Conservation (phyloP, 352 stramenopile genomes). For the Phytophthora litchii region DNA sequence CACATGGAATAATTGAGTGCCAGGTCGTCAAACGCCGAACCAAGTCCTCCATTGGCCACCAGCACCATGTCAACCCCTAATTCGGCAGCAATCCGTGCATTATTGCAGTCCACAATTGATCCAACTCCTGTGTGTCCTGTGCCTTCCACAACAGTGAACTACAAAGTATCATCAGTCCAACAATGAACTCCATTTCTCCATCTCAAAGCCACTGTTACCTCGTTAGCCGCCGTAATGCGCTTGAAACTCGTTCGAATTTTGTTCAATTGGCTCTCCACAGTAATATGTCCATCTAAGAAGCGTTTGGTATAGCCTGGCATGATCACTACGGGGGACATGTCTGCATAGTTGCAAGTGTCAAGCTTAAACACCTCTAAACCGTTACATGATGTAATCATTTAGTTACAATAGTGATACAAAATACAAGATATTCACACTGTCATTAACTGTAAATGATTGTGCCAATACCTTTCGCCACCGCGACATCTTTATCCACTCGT, state of each 20-base stretch:
- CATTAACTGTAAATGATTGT: slow-evolving; percentile 17
- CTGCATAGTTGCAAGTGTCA: slow-evolving; percentile 89
- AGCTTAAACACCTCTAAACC: slow-evolving; percentile 93
- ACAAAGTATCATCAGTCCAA: slow-evolving; percentile 9
- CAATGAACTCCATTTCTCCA: neutral
- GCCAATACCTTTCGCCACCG: slow-evolving; percentile 83
- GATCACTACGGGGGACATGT: slow-evolving; percentile 98
- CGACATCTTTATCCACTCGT: slow-evolving; percentile 92
- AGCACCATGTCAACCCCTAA: slow-evolving; percentile 94
- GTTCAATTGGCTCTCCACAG: slow-evolving; percentile 68
- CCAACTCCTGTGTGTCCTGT: slow-evolving; percentile 96
- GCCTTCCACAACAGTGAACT: slow-evolving; percentile 86
- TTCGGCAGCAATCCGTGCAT: slow-evolving; percentile 93
- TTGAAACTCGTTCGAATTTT: slow-evolving; percentile 80
- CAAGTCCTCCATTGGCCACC: slow-evolving; percentile 96
- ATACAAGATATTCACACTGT: neutral
- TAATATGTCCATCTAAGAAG: slow-evolving; percentile 95
- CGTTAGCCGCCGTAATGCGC: slow-evolving; percentile 61
- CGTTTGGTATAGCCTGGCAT: slow-evolving; percentile 95
- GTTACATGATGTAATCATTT: slow-evolving; percentile 16
- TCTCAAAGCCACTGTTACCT: slow-evolving; percentile 35
- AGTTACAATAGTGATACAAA: slow-evolving; percentile 8
- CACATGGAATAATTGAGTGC: slow-evolving; percentile 95
- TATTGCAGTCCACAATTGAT: slow-evolving; percentile 96
- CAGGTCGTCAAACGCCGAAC: slow-evolving; percentile 93